Base-by-base conservation (phyloP, 805 yeast genomes). In the Candida pseudofarinosa region DNA sequence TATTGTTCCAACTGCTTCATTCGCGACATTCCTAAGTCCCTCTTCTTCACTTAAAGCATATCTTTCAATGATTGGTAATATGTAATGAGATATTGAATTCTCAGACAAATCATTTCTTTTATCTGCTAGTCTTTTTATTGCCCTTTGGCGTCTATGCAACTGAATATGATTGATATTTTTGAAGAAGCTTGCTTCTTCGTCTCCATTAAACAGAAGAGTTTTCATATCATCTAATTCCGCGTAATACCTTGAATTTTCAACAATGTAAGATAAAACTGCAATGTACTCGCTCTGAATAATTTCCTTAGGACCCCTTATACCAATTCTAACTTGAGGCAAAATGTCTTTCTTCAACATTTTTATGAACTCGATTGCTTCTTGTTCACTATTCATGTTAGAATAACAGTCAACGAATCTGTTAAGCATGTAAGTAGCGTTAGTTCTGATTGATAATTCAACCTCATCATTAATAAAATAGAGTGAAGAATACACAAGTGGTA, bases 111-210 rank as follows among this genome's bases (percentile, higher is more conserved):
- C 49, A 16, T 59, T 44, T 4, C 79, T 75, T 35, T 73, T 53
- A 4, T 71, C 80, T 8, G 74, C 73, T 20, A 90, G 63, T 45
- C 85, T 74, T 53, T 80, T 76, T 17, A 91, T 73, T 0, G 98
- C 96, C 53, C 89, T 76, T 60, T 85, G 89, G 53, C 97, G 83
- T 65, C 95, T 79, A 55, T 84, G 88, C 7, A 84, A 54, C 65
- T 91, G 99, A 31, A 91, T 81, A 60, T 91, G 97, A 46, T 74
- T 76, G 38, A 93, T 73, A 53, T 89, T 88, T 35, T 66, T 59
- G 63, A 88, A 88, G 56, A 88, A 85, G 60, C 88, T 83, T 3
- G 88, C 85, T 53, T 89, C 97, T 31, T 83, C 91, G 52, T 88
- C 95, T 34, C 82, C 83, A 16, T 53, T 51, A 53, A 69, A 74